Base-by-base conservation (phyloP, 2,329 filamentous ascomycete species). In the Colletotrichum sp. region DNA sequence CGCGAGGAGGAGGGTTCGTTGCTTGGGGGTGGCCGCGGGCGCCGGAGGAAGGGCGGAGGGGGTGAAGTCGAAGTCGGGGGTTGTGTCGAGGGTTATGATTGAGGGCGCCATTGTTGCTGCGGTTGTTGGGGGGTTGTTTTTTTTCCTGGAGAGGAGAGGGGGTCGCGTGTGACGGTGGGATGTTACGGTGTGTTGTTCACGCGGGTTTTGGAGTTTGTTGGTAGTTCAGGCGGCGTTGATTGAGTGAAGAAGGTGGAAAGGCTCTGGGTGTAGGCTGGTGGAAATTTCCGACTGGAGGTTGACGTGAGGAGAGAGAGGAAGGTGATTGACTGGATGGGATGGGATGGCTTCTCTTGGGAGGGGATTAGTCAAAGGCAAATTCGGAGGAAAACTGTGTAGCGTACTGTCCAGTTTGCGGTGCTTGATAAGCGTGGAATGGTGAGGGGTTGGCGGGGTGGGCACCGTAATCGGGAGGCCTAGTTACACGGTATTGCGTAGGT, bases 1-100 rank as follows among this genome's bases (percentile, higher is more conserved):
- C 36, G 96, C 96, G 77, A 99, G 93, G 55, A 98, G 92, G 78
- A 98, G 93, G 36, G 93, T 96, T 84, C 93, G 92, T 78, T 83
- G 79, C 71, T 80, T 76, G 36, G 78, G 78, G 71, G 81, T 76
- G 81, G 78, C 77, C 79, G 75, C 55, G 55, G 55, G 21, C 26
- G 55, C 55, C 15, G 80, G 76, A 57, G 82, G 79, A 21, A 84
- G 78, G 26, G 68, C 55, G 32, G 84, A 68, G 67, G 82, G 69
- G 67, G 81, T 77, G 80, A 84, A 82, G 80, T 85, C 84, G 83
- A 92, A 88, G 83, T 92, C 91, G 80, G 88, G 86, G 78, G 88
- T 88, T 55, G 87, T 86, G 82, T 92, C 91, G 84, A 92, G 87
- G 80, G 88, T 88, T 78, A 91, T 83, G 79, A 89, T 82, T 65